A percentile compares a stretch with the other conserved stretches of the same genome.
These are phyloP conservation scores for Monosporascus sp. DNA, from an alignment of 2,329 filamentous ascomycete genomes.

Conservation along the genomic window DNA sequence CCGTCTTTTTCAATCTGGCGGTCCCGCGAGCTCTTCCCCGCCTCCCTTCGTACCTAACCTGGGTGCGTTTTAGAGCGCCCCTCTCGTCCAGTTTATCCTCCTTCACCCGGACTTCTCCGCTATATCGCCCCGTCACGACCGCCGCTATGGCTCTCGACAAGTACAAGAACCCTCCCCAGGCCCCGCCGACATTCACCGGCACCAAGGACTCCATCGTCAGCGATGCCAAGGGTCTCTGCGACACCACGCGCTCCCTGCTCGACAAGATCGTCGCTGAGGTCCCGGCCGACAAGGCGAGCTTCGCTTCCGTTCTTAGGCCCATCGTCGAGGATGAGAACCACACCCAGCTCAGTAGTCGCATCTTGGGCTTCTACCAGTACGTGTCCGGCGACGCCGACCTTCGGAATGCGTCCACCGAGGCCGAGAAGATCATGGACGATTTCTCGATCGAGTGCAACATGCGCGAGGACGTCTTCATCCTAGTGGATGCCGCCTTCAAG, in stretches of 20 bases:
- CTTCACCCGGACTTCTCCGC: constrained; percentile 7
- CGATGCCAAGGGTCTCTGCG: constrained; percentile 63
- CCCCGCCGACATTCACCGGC: constrained; percentile 71
- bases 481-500: constrained; percentile 55
- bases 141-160: constrained; percentile 60
- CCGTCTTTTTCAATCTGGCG: constrained; percentile 60
- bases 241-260: constrained; percentile 55
- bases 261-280: constrained; percentile 64
- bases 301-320: constrained; percentile 54
- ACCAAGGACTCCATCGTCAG: constrained; percentile 64
- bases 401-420: constrained; percentile 70
- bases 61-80: constrained; percentile 40
- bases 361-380: constrained; percentile 75
- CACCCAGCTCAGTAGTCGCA: constrained; percentile 53
- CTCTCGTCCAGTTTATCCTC: constrained; percentile 26
- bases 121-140: constrained; percentile 35
- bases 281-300: constrained; percentile 46
- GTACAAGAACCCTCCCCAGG: constrained; percentile 70
- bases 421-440: constrained; percentile 70
- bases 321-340: constrained; percentile 70
- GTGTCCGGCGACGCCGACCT: constrained; percentile 65
- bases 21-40: constrained; percentile 53
- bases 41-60: constrained; percentile 52
- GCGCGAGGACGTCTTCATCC: constrained; percentile 73
- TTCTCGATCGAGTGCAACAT: constrained; percentile 74